Evolutionary conservation across 2,329 filamentous ascomycete genomes (phyloP).

Genomic region (Celoporthe dispersa): DNA sequence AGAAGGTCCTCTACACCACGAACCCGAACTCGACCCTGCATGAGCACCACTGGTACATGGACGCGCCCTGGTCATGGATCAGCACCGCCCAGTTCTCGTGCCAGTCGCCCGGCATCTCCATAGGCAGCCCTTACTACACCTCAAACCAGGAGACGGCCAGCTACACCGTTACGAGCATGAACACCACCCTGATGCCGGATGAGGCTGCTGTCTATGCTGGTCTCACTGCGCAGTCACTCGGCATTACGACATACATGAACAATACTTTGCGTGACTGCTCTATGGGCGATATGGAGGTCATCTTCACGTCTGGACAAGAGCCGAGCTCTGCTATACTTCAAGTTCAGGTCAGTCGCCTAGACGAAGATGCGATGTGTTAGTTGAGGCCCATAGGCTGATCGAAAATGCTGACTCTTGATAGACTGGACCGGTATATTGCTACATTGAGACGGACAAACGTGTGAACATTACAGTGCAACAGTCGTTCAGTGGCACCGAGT

Average conservation of each 20-base stretch:
- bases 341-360: conserved; percentile 12
- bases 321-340: conserved; percentile 17
- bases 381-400: not conserved
- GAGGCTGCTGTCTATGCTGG: conserved; percentile 18
- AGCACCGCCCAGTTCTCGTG: conserved; percentile 25
- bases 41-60: conserved; percentile 23
- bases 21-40: conserved; percentile 21
- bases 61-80: conserved; percentile 28
- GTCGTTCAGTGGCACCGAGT: conserved; percentile 26
- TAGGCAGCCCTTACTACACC: conserved; percentile 24
- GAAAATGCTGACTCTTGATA: not conserved
- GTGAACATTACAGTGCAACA: conserved; percentile 22
- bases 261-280: conserved; percentile 20
- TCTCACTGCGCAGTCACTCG: conserved; percentile 11
- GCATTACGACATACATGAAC: conserved; percentile 25
- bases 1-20: conserved; percentile 20
- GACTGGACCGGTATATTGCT: conserved; percentile 25
- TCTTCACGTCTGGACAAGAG: conserved; percentile 23
- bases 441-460: conserved; percentile 10
- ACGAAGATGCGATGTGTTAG: too few relatives aligned
- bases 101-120: conserved; percentile 22
- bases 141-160: conserved; percentile 25
- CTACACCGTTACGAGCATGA: conserved; percentile 24
- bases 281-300: conserved; percentile 18
- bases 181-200: conserved; percentile 9